Percentiles rank a stretch among this genome's conserved stretches.
phyloP scores from a whole-genome alignment of 345 rosid genomes.

The Citropsis articulata region DNA sequence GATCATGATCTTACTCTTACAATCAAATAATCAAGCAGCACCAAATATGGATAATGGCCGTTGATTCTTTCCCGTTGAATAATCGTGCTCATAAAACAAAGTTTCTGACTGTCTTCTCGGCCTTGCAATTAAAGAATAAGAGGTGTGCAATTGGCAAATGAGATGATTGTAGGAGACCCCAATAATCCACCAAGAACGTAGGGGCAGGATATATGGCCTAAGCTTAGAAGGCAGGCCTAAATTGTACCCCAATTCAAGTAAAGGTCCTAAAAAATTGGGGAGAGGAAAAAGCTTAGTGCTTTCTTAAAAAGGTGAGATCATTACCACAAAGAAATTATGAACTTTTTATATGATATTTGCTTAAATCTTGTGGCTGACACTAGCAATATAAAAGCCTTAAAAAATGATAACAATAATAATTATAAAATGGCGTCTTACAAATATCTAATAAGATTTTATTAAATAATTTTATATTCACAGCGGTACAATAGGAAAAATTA shows the following conservation, averaged over 20 bases:
- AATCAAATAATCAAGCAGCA: constrained; percentile 6
- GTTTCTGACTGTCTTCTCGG: not conserved
- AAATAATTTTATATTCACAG: no score
- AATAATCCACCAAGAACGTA: not conserved
- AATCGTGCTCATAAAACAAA: not conserved
- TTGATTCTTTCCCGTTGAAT: not conserved
- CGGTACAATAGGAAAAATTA: not conserved
- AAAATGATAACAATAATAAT: no score
- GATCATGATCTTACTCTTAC: not conserved
- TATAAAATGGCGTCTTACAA: no score
- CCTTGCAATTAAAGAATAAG: not conserved
- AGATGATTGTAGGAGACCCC: not conserved
- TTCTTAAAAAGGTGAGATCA: not conserved
- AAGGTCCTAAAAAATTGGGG: not conserved
- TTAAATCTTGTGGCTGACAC: not conserved
- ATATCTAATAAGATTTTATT: no score
- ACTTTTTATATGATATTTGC: not conserved
- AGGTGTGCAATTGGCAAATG: not conserved
- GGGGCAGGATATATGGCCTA: not conserved
- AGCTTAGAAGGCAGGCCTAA: not conserved
- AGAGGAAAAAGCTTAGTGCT: not conserved
- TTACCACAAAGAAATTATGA: not conserved
- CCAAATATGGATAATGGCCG: not conserved
- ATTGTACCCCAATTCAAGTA: not conserved
- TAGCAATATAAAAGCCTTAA: not conserved